phyloP scores from a whole-genome alignment of 164 flowering plant species.

The Buxus sempervirens region DNA sequence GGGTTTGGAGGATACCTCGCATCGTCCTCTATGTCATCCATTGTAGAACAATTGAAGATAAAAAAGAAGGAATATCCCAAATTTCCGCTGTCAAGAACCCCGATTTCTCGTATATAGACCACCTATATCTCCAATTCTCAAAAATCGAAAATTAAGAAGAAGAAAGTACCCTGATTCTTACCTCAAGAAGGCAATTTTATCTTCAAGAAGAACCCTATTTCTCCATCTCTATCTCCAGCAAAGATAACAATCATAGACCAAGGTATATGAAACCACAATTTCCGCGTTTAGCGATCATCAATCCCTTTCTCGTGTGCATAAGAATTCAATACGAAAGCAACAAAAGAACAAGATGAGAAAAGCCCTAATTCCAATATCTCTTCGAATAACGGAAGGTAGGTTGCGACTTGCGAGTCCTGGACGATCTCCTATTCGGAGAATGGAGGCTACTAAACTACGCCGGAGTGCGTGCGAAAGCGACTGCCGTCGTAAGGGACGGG shows the following conservation, averaged over 20 bases:
- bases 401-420: neutral
- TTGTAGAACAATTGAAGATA: neutral
- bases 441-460: neutral
- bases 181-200: neutral
- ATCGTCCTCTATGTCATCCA: constrained; percentile 52
- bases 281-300: neutral
- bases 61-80: neutral
- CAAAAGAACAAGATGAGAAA: neutral
- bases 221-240: neutral
- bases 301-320: neutral
- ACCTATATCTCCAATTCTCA: neutral
- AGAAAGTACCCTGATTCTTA: too few species aligned
- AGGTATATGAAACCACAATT: neutral
- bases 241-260: neutral
- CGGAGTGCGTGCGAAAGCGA: neutral
- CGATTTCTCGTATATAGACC: neutral
- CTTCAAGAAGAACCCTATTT: neutral
- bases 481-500: neutral
- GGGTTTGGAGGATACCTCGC: constrained; percentile 36
- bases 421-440: too few species aligned
- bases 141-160: neutral
- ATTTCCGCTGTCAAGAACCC: neutral
- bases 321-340: neutral
- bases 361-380: neutral
- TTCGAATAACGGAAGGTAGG: neutral